These are phyloP conservation scores for Uncinocarpus reesii DNA, from an alignment of 2,329 filamentous ascomycete genomes.

Conservation along the genomic window DNA sequence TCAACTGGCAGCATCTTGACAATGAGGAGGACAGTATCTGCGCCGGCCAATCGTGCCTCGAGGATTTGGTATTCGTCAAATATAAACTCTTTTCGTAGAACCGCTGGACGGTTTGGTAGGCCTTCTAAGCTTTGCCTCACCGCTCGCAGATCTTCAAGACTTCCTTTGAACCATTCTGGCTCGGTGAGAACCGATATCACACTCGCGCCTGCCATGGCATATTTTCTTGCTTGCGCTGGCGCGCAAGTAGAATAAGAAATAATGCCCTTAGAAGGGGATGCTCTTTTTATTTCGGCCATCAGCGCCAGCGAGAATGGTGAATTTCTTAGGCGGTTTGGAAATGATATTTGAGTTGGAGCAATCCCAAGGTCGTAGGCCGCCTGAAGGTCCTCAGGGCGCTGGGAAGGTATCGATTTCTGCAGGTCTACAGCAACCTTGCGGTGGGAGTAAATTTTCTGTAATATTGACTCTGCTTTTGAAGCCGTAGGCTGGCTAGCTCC, in stretches of 20 bases:
- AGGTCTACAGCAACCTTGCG: conserved; percentile 63
- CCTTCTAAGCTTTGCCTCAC: conserved; percentile 82
- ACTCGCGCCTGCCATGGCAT: conserved; percentile 87
- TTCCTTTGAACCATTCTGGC: conserved; percentile 98
- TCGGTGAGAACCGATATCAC: conserved; percentile 98
- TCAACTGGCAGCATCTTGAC: conserved; percentile 90
- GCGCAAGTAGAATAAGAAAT: conserved; percentile 83
- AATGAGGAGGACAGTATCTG: conserved; percentile 88
- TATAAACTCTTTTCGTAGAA: conserved; percentile 91
- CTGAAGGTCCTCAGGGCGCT: conserved; percentile 71
- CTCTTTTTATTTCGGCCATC: conserved; percentile 95
- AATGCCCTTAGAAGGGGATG: conserved; percentile 89
- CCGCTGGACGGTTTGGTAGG: conserved; percentile 83
- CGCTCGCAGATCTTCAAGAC: conserved; percentile 79
- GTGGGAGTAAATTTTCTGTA: conserved; percentile 81
- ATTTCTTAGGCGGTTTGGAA: conserved; percentile 66
- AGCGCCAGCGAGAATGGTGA: conserved; percentile 82
- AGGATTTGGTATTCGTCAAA: conserved; percentile 98
- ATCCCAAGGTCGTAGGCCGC: conserved; percentile 75
- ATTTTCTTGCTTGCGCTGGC: conserved; percentile 78
- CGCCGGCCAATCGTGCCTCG: conserved; percentile 82
- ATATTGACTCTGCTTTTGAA: conserved; percentile 66
- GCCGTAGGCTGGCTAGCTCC: conserved; percentile 20
- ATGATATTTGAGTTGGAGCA: conserved; percentile 71
- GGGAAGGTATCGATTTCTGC: conserved; percentile 78